These are phyloP conservation scores for Arabidopsis lyrata DNA, from an alignment of 441 rosid species.

Conservation along the genomic window DNA sequence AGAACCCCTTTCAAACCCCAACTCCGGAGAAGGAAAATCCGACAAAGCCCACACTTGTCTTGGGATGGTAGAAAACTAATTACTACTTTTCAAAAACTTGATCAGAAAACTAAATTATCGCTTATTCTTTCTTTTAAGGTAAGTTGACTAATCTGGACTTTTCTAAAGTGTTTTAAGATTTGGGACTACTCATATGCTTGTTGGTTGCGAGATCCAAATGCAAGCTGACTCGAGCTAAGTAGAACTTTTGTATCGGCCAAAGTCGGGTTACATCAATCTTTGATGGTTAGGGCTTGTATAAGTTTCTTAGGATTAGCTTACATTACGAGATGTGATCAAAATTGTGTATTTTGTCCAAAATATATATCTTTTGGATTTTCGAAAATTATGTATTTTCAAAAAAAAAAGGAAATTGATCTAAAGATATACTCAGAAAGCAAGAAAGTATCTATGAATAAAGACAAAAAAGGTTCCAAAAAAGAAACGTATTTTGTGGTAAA, in stretches of 20 bases:
- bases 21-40: too few species aligned
- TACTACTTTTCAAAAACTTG: neutral
- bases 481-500: neutral
- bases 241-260: neutral
- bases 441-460: neutral
- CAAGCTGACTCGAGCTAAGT: neutral
- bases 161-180: too few species aligned
- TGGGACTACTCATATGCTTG: too few species aligned
- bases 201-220: neutral
- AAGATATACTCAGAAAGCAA: neutral
- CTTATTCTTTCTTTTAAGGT: neutral
- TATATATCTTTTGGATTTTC: neutral
- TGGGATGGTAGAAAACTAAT: neutral
- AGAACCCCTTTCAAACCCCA: too few species aligned
- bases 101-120: neutral
- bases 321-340: neutral
- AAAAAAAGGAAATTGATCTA: neutral
- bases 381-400: too few species aligned
- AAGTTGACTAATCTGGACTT: neutral
- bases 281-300: neutral
- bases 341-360: too few species aligned
- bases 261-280: neutral
- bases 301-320: neutral
- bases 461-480: too few species aligned
- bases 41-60: too few species aligned